These are phyloP conservation scores for Physaria fendleri DNA, from an alignment of 345 rosid genomes.

Conservation along the genomic window DNA sequence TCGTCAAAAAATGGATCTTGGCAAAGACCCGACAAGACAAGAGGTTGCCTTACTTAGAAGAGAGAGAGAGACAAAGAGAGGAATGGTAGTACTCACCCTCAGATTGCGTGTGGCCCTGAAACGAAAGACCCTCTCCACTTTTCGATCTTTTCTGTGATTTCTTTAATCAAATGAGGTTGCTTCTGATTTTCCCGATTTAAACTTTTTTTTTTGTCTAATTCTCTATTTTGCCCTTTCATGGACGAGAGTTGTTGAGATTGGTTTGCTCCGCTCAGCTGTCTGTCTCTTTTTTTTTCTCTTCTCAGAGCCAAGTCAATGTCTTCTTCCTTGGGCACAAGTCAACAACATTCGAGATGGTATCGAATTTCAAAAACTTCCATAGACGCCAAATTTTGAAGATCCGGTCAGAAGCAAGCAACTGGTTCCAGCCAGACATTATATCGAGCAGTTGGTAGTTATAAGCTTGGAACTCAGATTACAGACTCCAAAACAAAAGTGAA, in stretches of 20 bases:
- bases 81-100: conserved; percentile 8
- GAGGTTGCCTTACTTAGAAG: conserved; percentile 10
- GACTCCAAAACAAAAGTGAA: background rate
- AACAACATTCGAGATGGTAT: background rate
- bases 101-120: conserved; percentile 32
- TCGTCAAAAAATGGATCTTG: conserved; percentile 25
- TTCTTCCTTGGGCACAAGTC: conserved; percentile 9
- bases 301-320: conserved; percentile 2
- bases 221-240: conserved; percentile 23
- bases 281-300: background rate
- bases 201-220: conserved; percentile 10
- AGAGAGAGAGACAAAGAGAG: conserved; percentile 17
- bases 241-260: background rate
- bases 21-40: background rate
- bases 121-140: conserved; percentile 31
- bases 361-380: background rate
- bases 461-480: background rate
- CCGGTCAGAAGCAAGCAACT: background rate
- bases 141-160: conserved; percentile 29
- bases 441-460: background rate
- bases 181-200: conserved; percentile 31
- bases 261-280: conserved; percentile 18
- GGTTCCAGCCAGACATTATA: background rate
- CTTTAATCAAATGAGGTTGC: conserved; percentile 8
- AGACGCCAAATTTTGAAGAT: background rate